Percentiles rank a stretch among this genome's conserved stretches.
phyloP scores from a whole-genome alignment of 106 monocot species.

The Apostasia shenzhenica region DNA sequence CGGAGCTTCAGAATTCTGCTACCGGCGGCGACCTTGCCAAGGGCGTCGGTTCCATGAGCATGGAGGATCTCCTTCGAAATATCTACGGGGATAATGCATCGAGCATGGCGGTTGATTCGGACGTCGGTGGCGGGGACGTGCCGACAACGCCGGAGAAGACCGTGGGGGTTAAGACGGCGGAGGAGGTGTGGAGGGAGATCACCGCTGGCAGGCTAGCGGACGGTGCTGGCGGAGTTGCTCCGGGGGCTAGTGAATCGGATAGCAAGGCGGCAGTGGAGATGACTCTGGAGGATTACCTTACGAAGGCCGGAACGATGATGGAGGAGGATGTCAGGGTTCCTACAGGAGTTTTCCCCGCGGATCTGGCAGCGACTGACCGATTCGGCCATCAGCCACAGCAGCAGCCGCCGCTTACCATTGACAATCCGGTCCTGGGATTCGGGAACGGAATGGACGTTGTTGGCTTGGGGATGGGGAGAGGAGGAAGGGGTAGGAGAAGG shows the following conservation, averaged over 20 bases:
- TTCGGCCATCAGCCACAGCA: constrained; percentile 12
- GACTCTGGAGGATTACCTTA: constrained; percentile 22
- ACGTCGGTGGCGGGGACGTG: not conserved
- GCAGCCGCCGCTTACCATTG: constrained; percentile 2
- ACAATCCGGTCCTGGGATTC: constrained; percentile 15
- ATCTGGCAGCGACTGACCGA: not conserved
- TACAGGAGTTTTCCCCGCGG: constrained; percentile 6
- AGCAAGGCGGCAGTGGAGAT: constrained; percentile 9
- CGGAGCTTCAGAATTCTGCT: constrained; percentile 17
- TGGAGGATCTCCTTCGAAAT: constrained; percentile 49
- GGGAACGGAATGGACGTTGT: constrained; percentile 16
- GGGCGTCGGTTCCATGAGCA: constrained; percentile 42
- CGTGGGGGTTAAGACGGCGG: constrained; percentile 4
- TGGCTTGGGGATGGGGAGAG: constrained; percentile 3
- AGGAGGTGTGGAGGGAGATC: constrained; percentile 14
- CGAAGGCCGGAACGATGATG: constrained; percentile 10
- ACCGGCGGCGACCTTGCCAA: constrained; percentile 12
- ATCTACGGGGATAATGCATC: constrained; percentile 19
- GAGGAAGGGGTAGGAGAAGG: constrained; percentile 36
- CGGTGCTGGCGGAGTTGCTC: not conserved
- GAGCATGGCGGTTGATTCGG: not conserved
- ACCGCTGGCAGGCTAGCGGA: constrained; percentile 1
- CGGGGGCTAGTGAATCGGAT: not conserved
- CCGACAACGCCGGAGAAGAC: not conserved
- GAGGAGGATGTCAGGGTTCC: constrained; percentile 11